Base-by-base conservation (phyloP, 495 filamentous ascomycete genomes). In the Aspergillus sclerotioniger region DNA sequence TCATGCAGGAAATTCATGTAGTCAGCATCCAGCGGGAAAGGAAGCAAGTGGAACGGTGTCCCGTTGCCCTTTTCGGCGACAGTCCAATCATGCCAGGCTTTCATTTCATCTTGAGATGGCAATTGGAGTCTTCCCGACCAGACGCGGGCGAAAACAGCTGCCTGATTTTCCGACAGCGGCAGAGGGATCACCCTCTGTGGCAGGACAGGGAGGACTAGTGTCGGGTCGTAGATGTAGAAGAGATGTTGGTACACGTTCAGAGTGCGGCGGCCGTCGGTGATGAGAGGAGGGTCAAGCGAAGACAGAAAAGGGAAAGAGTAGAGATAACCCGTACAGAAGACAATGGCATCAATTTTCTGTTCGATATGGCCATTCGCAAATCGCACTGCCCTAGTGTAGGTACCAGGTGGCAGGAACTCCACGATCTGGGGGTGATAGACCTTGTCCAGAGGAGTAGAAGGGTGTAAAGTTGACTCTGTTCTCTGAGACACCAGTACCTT, bases 171-270 rank as follows among this genome's bases (percentile, higher is more conserved):
- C 1, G 85, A 76, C 6, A 92, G 63, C 3, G 89, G 86, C 64
- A 96, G 96, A 3, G 93, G 92, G 21, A 95, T 86, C 10, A 96
- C 83, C 59, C 89, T 87, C 59, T 90, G 87, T 3, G 87, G 83
- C 19, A 97, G 73, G 0, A 82, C 87, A 0, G 88, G 78, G 60
- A 96, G 92, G 2, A 85, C 87, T 4, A 98, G 74, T 0, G 91
- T 93, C 3, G 92, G 90, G 50, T 90, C 82, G 3, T 82, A 72
- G 13, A 82, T 85, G 65, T 88, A 87, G 68, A 96, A 88, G 5
- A 96, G 67, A 54, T 97, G 90, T 57, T 88, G 79, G 59, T 91
- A 96, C 3, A 89, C 62, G 41, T 87, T 81, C 60, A 82, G 69
- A 0, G 88, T 84, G 20, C 88, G 76, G n/a, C 79, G 80, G 6